phyloP scores from a whole-genome alignment of 352 stramenopile species.

The Plasmopara muralis region DNA sequence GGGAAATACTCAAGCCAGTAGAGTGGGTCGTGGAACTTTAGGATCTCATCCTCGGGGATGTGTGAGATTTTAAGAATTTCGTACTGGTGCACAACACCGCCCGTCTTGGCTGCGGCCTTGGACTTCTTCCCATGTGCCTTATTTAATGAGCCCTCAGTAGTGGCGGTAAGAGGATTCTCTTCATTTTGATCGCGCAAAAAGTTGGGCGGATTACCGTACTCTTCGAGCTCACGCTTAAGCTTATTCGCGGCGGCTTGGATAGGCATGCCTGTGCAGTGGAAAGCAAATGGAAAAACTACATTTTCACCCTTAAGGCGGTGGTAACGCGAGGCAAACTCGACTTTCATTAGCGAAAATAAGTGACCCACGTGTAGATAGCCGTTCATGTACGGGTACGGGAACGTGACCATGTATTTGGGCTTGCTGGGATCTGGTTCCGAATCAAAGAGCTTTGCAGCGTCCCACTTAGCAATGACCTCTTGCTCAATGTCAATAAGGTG shows the following conservation, averaged over 20 bases:
- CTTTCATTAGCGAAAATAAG: constrained; percentile 98
- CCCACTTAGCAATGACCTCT: constrained; percentile 86
- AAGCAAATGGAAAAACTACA: constrained; percentile 98
- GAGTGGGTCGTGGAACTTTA: constrained; percentile 94
- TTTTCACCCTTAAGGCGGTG: constrained; percentile 98
- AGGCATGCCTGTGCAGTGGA: constrained; percentile 99
- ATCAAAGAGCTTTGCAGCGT: constrained; percentile 87
- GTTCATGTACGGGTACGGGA: constrained; percentile 99
- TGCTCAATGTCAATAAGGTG: constrained; percentile 90
- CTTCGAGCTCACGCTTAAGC: constrained; percentile 95
- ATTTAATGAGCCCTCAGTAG: constrained; percentile 65
- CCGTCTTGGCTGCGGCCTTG: constrained; percentile 97
- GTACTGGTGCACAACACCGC: constrained; percentile 96
- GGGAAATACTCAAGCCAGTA: constrained; percentile 99
- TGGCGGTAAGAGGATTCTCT: constrained; percentile 6
- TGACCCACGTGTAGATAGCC: constrained; percentile 98
- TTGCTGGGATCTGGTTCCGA: constrained; percentile 69
- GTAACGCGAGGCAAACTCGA: constrained; percentile 88
- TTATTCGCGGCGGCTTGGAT: constrained; percentile 99
- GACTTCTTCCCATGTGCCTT: constrained; percentile 96
- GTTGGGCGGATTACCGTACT: constrained; percentile 90
- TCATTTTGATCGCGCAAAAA: constrained; percentile 49
- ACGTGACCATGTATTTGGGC: constrained; percentile 98
- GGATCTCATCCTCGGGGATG: constrained; percentile 92
- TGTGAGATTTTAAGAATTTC: constrained; percentile 96